Evolutionary conservation across 2,329 filamentous ascomycete species (phyloP).

Genomic region (Cytospora mali): DNA sequence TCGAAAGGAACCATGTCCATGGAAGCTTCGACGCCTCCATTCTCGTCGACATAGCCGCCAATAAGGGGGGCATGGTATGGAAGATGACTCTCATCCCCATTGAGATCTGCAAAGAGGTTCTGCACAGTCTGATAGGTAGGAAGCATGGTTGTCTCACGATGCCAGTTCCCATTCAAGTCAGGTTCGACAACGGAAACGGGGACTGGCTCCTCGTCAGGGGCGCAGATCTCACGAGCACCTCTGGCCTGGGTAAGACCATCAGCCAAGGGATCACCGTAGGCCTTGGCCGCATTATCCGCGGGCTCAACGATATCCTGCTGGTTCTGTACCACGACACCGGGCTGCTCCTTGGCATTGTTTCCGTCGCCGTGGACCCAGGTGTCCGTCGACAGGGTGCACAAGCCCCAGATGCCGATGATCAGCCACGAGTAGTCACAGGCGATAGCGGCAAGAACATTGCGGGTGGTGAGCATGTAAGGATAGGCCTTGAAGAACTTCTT

Average conservation of each 20-base stretch:
- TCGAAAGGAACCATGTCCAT: not conserved
- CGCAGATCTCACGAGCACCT: not conserved
- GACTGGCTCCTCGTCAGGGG: not conserved
- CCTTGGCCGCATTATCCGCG: not conserved
- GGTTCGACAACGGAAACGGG: no score
- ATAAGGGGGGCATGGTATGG: no score
- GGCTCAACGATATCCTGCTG: not conserved
- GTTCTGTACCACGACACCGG: not conserved
- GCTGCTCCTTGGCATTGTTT: constrained; percentile 1
- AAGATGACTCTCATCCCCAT: no score
- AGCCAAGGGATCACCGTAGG: not conserved
- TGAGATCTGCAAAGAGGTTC: no score
- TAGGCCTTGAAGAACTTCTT: constrained; percentile 11
- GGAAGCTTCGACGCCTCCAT: not conserved
- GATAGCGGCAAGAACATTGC: constrained; percentile 9
- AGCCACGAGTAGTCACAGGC: constrained; percentile 10
- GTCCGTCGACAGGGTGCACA: constrained; percentile 12
- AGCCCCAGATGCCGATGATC: constrained; percentile 13
- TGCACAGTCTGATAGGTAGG: no score
- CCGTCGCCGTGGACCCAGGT: constrained; percentile 18
- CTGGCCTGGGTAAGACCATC: not conserved
- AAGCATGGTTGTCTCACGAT: no score
- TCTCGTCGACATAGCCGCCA: no score
- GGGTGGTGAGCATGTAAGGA: constrained; percentile 14
- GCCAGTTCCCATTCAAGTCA: no score